Base-by-base conservation (phyloP, 306 rosid genomes). In the Herpetospermum pedunculosum region DNA sequence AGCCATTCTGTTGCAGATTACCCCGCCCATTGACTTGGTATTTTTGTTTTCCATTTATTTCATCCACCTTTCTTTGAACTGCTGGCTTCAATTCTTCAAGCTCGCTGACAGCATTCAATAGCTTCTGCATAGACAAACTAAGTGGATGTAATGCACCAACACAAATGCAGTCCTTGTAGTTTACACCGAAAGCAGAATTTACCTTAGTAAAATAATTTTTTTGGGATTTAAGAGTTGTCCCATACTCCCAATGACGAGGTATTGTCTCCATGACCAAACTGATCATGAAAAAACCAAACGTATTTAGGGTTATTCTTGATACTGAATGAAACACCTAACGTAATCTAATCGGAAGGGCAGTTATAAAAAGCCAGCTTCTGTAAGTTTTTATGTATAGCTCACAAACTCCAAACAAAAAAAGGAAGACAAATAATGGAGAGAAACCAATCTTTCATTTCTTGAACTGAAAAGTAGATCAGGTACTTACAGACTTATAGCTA, bases 261-360 rank as follows among this genome's bases (percentile, higher is more conserved):
- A 91, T 88, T 57, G 97, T 94, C 87, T 94, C 98, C 2, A 88
- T 52, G 76, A 82, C 92, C 94, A 91, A 88, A 80, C 98, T 91
- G 80, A 41, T 74, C 70, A 75, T 79, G 73, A 80, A 59, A 81
- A 77, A 78, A 69, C 64, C 74, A 70, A 52, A 80, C 48, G 29
- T 11, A 59, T 72, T 34, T n/a, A 72, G 75, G 5, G 48, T 49
- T 72, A 50, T 34, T 34, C 76, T 50, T 32, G 40, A 62, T 43
- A 7, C 18, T 70, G 5, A 46, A 68, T 23, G 21, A 30, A 43
- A 26, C 37, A 43, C 37, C 53, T 15, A 68, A 7, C 12, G 10
- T 69, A 18, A 70, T 70, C 41, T 18, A 46, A 46, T 69, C 18
- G 3, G 40, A 46, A 29, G 7, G 16, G 57, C 15, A 28, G 57